These are phyloP conservation scores for Boletus sp. DNA, from an alignment of 768 basidiomycete genomes.

Conservation along the genomic window DNA sequence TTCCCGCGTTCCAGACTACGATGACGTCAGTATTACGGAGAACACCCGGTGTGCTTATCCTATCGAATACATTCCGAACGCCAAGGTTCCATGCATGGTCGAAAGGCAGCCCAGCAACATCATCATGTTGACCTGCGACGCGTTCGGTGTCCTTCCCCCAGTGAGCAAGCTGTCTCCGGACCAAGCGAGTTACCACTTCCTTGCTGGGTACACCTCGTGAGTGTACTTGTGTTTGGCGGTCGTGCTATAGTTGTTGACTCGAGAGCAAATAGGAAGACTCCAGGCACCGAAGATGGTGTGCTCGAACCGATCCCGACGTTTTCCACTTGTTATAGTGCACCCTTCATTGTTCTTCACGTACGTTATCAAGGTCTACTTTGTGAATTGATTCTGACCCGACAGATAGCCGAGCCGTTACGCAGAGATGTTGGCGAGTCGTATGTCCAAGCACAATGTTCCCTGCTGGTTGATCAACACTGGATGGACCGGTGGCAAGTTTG, in stretches of 20 bases:
- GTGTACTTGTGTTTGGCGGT: slow-evolving; percentile 23
- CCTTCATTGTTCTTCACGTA: slow-evolving; percentile 98
- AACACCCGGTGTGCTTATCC: slow-evolving; percentile 99
- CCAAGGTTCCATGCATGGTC: slow-evolving; percentile 88
- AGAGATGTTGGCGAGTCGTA: slow-evolving; percentile 93
- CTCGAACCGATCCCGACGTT: slow-evolving; percentile 98
- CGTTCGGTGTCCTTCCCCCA: slow-evolving; percentile 96
- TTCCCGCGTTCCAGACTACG: slow-evolving; percentile 86
- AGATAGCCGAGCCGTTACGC: slow-evolving; percentile 89
- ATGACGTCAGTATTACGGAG: slow-evolving; percentile 95
- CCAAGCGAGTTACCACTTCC: slow-evolving; percentile 97
- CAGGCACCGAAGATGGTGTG: slow-evolving; percentile 98
- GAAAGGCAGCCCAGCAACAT: slow-evolving; percentile 89
- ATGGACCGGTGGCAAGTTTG: slow-evolving; percentile 94
- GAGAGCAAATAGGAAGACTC: slow-evolving; percentile 70
- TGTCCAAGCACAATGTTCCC: slow-evolving; percentile 84
- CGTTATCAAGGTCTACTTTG: slow-evolving; percentile 21
- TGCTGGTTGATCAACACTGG: slow-evolving; percentile 99
- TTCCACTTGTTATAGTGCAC: slow-evolving; percentile 98
- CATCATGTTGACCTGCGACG: slow-evolving; percentile 97
- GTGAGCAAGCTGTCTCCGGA: slow-evolving; percentile 89
- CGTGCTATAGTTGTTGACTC: slow-evolving; percentile 10
- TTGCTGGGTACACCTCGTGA: slow-evolving; percentile 93
- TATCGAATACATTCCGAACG: slow-evolving; percentile 95
- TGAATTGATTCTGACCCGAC: background rate